Evolutionary conservation across 2,329 filamentous ascomycete species (phyloP).

Genomic region (Botrytis cinerea): DNA sequence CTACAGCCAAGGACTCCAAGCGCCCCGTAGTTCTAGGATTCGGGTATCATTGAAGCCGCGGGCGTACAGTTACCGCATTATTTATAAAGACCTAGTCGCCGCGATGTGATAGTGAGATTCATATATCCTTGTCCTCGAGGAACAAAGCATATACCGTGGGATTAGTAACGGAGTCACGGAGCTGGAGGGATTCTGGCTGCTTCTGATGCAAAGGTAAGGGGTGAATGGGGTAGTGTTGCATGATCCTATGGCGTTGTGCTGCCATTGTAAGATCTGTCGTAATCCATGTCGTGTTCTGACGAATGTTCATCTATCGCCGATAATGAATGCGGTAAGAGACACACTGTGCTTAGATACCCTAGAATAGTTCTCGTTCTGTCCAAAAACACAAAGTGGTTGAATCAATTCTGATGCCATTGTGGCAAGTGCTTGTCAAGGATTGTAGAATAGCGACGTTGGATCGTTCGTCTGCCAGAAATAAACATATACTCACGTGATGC

Average conservation of each 20-base stretch:
- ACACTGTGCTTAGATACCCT: background rate
- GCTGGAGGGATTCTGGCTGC: conserved; percentile 1
- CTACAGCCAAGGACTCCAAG: background rate
- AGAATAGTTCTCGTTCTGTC: background rate
- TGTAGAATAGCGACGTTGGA: background rate
- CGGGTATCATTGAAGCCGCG: background rate
- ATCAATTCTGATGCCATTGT: background rate
- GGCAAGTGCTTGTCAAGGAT: background rate
- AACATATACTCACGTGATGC: background rate
- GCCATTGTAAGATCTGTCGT: background rate
- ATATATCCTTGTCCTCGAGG: background rate
- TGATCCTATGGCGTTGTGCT: background rate
- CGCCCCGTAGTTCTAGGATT: background rate
- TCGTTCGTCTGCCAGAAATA: background rate
- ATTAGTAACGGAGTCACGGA: background rate
- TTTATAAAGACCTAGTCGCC: background rate
- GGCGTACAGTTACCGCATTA: background rate
- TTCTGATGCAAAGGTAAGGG: background rate
- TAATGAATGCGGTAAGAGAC: background rate
- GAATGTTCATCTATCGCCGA: background rate
- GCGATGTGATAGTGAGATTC: background rate
- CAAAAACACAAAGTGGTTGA: background rate
- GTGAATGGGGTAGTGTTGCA: background rate
- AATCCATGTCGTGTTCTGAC: background rate
- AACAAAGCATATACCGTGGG: background rate